phyloP scores from a whole-genome alignment of 306 rosid species.

The Vicia faba region DNA sequence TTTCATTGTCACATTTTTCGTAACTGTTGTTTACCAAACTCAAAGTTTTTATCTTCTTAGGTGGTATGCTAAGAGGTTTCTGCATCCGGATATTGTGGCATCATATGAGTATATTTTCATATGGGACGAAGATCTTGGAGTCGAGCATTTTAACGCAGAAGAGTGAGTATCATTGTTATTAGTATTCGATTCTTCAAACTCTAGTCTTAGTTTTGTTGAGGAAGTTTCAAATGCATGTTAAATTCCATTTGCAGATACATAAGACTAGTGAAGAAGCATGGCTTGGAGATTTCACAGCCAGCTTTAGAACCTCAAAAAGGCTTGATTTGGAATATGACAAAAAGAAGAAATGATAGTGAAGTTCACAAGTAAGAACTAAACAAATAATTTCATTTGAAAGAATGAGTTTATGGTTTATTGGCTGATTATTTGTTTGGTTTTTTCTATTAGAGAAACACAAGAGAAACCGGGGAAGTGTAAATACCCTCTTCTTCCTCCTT shows the following conservation, averaged over 20 bases:
- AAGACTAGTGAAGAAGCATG: constrained; percentile 78
- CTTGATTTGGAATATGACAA: constrained; percentile 93
- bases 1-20: neutral
- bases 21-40: constrained; percentile 9
- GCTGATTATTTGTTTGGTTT: constrained; percentile 21
- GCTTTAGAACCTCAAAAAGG: constrained; percentile 81
- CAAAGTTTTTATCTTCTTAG: constrained; percentile 37
- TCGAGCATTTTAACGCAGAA: constrained; percentile 82
- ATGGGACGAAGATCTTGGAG: constrained; percentile 96
- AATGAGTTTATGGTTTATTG: neutral
- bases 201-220: neutral
- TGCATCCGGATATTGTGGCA: constrained; percentile 93
- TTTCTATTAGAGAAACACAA: constrained; percentile 54
- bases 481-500: constrained; percentile 91
- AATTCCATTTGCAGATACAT: constrained; percentile 59
- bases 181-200: too few species aligned
- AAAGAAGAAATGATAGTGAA: constrained; percentile 76
- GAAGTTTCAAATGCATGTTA: constrained; percentile 14
- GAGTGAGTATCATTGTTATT: constrained; percentile 55
- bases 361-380: constrained; percentile 79
- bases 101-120: constrained; percentile 85
- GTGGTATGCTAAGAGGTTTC: constrained; percentile 95
- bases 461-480: constrained; percentile 90
- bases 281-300: constrained; percentile 97
- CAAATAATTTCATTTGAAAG: constrained; percentile 22